phyloP scores from a whole-genome alignment of 176 grass and related monocot genomes.

The Avena insularis region DNA sequence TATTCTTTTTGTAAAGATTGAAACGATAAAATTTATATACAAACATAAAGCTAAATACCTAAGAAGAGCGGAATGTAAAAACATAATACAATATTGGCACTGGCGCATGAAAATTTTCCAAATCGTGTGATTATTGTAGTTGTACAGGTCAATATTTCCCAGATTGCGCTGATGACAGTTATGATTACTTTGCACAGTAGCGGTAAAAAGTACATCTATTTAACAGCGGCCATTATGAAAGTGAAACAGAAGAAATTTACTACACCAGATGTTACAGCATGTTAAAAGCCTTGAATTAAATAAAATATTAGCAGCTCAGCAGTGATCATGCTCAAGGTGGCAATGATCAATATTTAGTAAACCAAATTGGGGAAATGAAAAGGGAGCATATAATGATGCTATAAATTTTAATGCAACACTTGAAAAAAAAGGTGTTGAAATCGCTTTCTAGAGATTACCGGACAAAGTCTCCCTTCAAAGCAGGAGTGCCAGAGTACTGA shows the following conservation, averaged over 20 bases:
- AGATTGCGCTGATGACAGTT: neutral
- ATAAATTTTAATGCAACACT: neutral
- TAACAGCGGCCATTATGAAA: neutral
- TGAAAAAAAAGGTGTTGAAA: neutral
- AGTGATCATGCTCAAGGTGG: neutral
- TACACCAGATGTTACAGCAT: neutral
- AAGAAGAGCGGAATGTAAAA: neutral
- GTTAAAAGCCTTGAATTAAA: neutral
- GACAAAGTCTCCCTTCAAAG: conserved; percentile 95
- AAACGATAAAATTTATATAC: neutral
- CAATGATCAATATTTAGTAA: neutral
- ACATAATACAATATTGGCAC: neutral
- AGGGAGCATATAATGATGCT: neutral
- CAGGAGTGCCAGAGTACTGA: conserved; percentile 96
- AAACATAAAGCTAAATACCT: neutral
- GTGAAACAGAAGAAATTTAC: neutral
- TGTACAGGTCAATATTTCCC: neutral
- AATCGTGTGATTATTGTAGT: neutral
- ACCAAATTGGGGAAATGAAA: neutral
- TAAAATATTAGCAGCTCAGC: neutral
- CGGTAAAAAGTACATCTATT: neutral
- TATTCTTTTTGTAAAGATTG: neutral
- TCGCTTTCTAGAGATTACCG: conserved; percentile 57
- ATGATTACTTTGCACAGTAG: neutral
- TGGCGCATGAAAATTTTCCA: neutral